phyloP scores from a whole-genome alignment of 2,329 filamentous ascomycete genomes.

The Cladosporium sp. region DNA sequence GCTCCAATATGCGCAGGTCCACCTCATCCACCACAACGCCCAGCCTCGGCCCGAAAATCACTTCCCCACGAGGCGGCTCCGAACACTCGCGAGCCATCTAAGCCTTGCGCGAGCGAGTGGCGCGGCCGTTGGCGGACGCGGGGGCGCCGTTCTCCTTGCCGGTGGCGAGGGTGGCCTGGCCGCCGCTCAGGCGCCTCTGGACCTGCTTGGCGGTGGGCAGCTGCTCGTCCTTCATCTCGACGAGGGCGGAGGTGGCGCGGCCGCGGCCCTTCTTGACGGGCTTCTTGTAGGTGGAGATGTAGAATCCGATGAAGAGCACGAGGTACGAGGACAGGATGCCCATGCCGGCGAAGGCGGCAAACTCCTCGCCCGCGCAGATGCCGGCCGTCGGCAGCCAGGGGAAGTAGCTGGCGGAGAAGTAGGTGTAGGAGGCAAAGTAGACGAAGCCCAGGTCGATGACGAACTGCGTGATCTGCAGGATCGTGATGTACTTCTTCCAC shows the following conservation, averaged over 20 bases:
- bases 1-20: too few relatives aligned
- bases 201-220: conserved; percentile 49
- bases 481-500: conserved; percentile 99
- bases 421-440: conserved; percentile 99
- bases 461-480: conserved; percentile 95
- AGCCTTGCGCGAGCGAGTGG: conserved; percentile 65
- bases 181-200: conserved; percentile 46
- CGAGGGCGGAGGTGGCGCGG: conserved; percentile 76
- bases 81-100: conserved; percentile 32
- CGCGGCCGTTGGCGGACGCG: conserved; percentile 49
- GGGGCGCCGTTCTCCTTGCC: conserved; percentile 32
- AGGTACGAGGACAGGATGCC: conserved; percentile 91
- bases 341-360: conserved; percentile 87
- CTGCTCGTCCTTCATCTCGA: conserved; percentile 74
- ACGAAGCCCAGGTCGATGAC: conserved; percentile 96
- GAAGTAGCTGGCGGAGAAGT: conserved; percentile 91
- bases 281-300: conserved; percentile 93
- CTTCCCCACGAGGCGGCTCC: neutral
- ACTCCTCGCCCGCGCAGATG: conserved; percentile 90
- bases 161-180: conserved; percentile 29
- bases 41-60: too few relatives aligned
- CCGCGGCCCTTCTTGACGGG: conserved; percentile 65
- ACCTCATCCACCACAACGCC: too few relatives aligned
- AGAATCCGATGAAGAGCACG: conserved; percentile 98
- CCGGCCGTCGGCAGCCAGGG: conserved; percentile 75